Evolutionary conservation across 306 rosid genomes (phyloP).

Genomic region (Gynostemma pentaphyllum): DNA sequence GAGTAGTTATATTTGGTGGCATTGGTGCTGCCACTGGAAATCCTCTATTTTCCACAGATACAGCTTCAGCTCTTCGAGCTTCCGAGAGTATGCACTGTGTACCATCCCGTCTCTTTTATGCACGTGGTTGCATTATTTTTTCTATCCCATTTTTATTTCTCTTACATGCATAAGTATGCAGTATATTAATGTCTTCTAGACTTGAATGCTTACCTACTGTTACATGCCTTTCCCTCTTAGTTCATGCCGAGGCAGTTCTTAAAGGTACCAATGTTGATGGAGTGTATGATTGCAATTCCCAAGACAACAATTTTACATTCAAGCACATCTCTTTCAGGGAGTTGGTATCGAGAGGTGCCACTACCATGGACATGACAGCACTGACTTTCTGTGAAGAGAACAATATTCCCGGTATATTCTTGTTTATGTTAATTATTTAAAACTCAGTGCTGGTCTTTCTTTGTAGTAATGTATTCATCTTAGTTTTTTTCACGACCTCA

Average conservation of each 20-base stretch:
- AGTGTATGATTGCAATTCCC: constrained; percentile 39
- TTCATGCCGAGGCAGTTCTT: constrained; percentile 41
- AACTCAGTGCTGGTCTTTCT: neutral
- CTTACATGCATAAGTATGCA: neutral
- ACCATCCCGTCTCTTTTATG: neutral
- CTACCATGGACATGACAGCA: constrained; percentile 34
- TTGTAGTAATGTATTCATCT: neutral
- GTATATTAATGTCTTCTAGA: neutral
- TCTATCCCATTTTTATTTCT: neutral
- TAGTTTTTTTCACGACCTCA: neutral
- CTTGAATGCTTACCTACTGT: constrained; percentile 4
- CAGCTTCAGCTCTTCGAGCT: constrained; percentile 36
- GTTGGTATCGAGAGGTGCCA: constrained; percentile 30
- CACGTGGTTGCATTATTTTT: neutral
- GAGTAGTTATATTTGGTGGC: constrained; percentile 44
- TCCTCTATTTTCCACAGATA: constrained; percentile 35
- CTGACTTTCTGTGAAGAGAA: constrained; percentile 39
- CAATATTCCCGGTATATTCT: constrained; percentile 27
- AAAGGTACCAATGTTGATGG: constrained; percentile 45
- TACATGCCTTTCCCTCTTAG: constrained; percentile 14
- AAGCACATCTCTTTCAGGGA: constrained; percentile 41
- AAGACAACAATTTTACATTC: constrained; percentile 39
- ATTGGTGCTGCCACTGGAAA: constrained; percentile 38
- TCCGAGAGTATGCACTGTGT: constrained; percentile 27
- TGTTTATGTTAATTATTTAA: neutral